Evolutionary conservation across 2,329 filamentous ascomycete genomes (phyloP).

Genomic region (Fusarium siculi): DNA sequence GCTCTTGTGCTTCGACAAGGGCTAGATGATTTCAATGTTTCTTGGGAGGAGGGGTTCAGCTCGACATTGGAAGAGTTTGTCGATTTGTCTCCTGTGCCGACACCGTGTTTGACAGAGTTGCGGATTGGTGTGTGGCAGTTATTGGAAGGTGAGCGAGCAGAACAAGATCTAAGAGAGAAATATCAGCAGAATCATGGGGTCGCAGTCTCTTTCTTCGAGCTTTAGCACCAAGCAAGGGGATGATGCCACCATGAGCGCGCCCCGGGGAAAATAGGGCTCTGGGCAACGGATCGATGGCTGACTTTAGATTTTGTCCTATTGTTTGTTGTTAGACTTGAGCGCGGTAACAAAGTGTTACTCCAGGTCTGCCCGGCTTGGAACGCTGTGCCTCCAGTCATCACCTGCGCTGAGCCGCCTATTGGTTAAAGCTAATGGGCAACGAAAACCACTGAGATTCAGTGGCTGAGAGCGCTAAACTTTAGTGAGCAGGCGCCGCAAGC

Average conservation of each 20-base stretch:
- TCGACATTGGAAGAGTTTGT: not conserved
- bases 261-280: too few relatives aligned
- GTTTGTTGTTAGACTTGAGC: not conserved
- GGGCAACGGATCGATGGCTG: not conserved
- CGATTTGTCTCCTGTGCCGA: not conserved
- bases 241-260: not conserved
- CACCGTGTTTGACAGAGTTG: not conserved
- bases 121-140: not conserved
- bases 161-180: not conserved
- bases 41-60: not conserved
- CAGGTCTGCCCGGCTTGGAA: not conserved
- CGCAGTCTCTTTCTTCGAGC: not conserved
- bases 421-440: not conserved
- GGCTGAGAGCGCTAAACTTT: too few relatives aligned
- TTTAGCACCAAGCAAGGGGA: not conserved
- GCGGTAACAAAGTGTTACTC: not conserved
- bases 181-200: not conserved
- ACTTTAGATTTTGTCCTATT: not conserved
- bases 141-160: not conserved
- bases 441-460: not conserved
- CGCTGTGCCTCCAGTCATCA: too few relatives aligned
- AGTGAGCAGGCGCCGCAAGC: not conserved
- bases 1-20: not conserved
- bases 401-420: not conserved
- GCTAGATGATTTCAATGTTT: not conserved